phyloP scores from a whole-genome alignment of 768 basidiomycete genomes.

The Tricholoma sp. region DNA sequence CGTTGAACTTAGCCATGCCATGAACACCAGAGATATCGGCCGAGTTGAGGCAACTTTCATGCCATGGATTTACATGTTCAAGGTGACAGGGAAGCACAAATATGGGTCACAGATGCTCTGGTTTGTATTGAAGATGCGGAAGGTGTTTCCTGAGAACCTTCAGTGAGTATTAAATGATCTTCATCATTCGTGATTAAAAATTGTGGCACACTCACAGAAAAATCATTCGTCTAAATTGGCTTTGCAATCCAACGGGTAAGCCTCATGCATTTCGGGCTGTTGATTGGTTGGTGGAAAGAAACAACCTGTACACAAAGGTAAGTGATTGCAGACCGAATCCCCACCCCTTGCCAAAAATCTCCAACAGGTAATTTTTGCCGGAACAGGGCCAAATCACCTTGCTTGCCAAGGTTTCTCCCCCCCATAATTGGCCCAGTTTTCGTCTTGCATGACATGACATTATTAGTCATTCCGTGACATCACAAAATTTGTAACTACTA shows the following conservation, averaged over 20 bases:
- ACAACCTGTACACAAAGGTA: slow-evolving; percentile 39
- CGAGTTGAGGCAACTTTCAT: no score
- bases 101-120: slow-evolving; percentile 16
- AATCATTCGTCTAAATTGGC: no score
- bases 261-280: slow-evolving; percentile 9
- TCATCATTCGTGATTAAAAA: background rate
- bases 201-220: slow-evolving; percentile 1
- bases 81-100: slow-evolving; percentile 16
- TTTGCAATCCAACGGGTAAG: slow-evolving; percentile 25
- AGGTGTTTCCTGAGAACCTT: background rate
- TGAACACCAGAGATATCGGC: slow-evolving; percentile 28
- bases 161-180: background rate
- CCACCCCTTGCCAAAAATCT: background rate
- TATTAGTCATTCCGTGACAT: no score
- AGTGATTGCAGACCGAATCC: slow-evolving; percentile 5
- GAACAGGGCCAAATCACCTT: slow-evolving; percentile 8
- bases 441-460: no score
- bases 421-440: no score
- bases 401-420: no score
- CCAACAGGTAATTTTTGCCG: slow-evolving; percentile 8
- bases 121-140: slow-evolving; percentile 19
- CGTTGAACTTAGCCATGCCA: slow-evolving; percentile 22
- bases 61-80: slow-evolving; percentile 26
- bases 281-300: no score
- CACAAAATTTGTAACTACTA: no score